A percentile compares a stretch with the other conserved stretches of the same genome.
phyloP scores from a whole-genome alignment of 23 red algal species.

The Gracilaria caudata region DNA sequence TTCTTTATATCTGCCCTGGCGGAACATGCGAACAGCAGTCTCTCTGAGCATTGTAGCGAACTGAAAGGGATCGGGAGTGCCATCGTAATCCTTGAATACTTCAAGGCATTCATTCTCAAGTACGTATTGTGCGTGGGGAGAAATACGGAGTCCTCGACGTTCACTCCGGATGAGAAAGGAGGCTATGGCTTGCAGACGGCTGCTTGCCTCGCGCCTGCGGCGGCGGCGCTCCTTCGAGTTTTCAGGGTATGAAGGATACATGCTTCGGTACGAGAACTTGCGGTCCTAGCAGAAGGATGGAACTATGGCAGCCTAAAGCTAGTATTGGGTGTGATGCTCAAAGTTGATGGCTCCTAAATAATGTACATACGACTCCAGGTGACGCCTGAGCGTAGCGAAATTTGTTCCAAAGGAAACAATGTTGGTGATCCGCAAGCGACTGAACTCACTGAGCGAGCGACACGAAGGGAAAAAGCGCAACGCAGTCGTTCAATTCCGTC shows the following conservation, averaged over 20 bases:
- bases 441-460: too few species aligned
- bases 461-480: too few species aligned
- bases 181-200: slow-evolving; percentile 24
- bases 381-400: too few species aligned
- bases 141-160: slow-evolving; percentile 34
- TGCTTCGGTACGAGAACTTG: not conserved
- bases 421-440: too few species aligned
- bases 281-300: not conserved
- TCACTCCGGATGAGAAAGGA: slow-evolving; percentile 37
- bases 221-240: not conserved
- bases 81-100: slow-evolving; percentile 9
- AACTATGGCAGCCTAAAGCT: not conserved
- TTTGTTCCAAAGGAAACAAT: too few species aligned
- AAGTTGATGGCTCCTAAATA: too few species aligned
- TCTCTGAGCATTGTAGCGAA: slow-evolving; percentile 32
- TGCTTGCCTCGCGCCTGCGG: slow-evolving; percentile 5
- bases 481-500: too few species aligned
- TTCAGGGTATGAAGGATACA: slow-evolving; percentile 3
- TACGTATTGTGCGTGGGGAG: slow-evolving; percentile 22
- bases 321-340: too few species aligned
- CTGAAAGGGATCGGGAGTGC: slow-evolving; percentile 16
- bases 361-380: too few species aligned
- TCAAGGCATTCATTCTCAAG: slow-evolving; percentile 29
- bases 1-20: slow-evolving; percentile 53
- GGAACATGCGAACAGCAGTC: slow-evolving; percentile 53